phyloP scores from a whole-genome alignment of 2,329 filamentous ascomycete genomes.

The Pseudopithomyces maydicus region DNA sequence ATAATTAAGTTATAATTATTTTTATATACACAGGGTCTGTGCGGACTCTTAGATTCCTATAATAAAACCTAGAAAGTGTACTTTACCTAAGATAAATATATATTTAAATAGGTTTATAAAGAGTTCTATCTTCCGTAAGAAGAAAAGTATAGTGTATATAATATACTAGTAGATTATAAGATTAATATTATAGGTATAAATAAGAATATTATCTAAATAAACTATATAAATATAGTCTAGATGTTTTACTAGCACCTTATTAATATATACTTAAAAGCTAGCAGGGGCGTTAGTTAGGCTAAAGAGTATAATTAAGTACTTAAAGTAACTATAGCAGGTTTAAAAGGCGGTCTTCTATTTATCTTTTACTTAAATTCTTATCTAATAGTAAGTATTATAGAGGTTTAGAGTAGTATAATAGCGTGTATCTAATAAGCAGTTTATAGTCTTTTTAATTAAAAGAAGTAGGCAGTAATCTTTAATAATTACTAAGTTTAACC shows the following conservation, averaged over 20 bases:
- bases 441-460: neutral
- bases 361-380: neutral
- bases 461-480: neutral
- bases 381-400: neutral
- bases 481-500: neutral
- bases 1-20: neutral
- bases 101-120: neutral
- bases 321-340: conserved; percentile 11
- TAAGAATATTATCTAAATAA: conserved; percentile 23
- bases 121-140: neutral
- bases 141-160: neutral
- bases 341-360: conserved; percentile 15
- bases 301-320: conserved; percentile 20
- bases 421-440: neutral
- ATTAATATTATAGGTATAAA: neutral
- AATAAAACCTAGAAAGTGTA: neutral
- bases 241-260: conserved; percentile 12
- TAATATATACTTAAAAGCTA: conserved; percentile 19
- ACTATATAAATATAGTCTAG: conserved; percentile 16
- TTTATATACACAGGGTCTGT: neutral
- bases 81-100: neutral
- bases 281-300: conserved; percentile 15
- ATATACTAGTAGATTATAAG: neutral
- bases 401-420: neutral
- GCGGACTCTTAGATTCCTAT: neutral